Evolutionary conservation across 2,329 filamentous ascomycete genomes (phyloP).

Genomic region (Aspergillus brunneoviolaceus): DNA sequence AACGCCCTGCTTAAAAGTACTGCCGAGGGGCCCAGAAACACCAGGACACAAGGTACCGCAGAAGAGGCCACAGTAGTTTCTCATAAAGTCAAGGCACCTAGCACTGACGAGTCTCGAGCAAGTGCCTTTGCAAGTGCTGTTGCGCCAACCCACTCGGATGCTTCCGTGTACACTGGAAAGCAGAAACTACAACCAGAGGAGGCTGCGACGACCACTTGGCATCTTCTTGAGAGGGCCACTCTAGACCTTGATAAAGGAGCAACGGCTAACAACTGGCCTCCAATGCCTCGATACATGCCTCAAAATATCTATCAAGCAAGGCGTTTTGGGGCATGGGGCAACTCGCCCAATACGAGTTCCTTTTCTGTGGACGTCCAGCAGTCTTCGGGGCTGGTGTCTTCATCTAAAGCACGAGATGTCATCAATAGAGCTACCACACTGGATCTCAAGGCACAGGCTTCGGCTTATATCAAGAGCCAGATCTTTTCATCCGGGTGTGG

Average conservation of each 20-base stretch:
- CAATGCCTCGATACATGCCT: background rate
- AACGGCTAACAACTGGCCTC: background rate
- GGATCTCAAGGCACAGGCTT: background rate
- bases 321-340: background rate
- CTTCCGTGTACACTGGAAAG: background rate
- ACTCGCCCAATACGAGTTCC: background rate
- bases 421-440: background rate
- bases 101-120: background rate
- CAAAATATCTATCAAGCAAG: background rate
- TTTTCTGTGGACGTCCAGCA: background rate
- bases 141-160: background rate
- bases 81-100: background rate
- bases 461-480: background rate
- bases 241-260: background rate
- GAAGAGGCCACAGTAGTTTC: background rate
- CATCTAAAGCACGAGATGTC: background rate
- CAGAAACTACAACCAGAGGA: background rate
- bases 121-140: background rate
- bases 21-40: background rate
- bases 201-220: background rate
- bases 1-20: conserved; percentile 6
- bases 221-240: background rate
- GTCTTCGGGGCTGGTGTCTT: background rate
- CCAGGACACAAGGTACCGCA: background rate
- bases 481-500: background rate